Conservation (phyloP, 352 stramenopile genomes). For the Peronospora farinosa region DNA sequence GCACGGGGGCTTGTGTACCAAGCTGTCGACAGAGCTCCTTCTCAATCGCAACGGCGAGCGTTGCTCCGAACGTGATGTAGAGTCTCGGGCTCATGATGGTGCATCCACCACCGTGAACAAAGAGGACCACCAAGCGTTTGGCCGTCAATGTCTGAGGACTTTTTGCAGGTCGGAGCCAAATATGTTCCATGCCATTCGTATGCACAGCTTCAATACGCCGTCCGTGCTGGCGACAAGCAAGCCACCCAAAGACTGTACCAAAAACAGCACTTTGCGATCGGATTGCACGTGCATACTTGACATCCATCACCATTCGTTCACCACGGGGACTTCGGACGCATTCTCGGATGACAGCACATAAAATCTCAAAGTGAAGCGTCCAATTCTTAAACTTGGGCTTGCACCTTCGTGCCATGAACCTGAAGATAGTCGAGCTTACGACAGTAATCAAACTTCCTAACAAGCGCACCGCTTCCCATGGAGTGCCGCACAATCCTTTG, state of each 20-base stretch:
- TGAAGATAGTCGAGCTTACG: constrained; percentile 14
- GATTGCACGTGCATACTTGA: constrained; percentile 26
- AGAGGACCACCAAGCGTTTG: constrained; percentile 41
- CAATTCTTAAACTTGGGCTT: constrained; percentile 36
- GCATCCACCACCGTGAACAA: constrained; percentile 51
- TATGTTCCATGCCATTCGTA: constrained; percentile 32
- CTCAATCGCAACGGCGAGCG: constrained; percentile 24
- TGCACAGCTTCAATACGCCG: constrained; percentile 24
- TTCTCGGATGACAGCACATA: constrained; percentile 24
- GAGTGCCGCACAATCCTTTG: constrained; percentile 27
- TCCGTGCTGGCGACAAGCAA: constrained; percentile 21
- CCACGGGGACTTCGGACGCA: constrained; percentile 23
- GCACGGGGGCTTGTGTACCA: constrained; percentile 4
- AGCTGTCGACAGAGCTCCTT: constrained; percentile 15
- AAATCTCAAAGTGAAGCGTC: constrained; percentile 41
- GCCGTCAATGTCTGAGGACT: constrained; percentile 1
- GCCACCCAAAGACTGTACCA: constrained; percentile 25
- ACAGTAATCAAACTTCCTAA: constrained; percentile 12
- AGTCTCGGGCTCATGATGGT: constrained; percentile 36
- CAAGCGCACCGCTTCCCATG: constrained; percentile 28
- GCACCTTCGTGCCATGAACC: constrained; percentile 25
- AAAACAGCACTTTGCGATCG: constrained; percentile 29
- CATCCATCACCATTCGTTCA: constrained; percentile 24
- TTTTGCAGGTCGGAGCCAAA: constrained; percentile 30
- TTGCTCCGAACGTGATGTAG: constrained; percentile 30